Conservation (phyloP, 805 yeast species). For the Candida broadrunensis region DNA sequence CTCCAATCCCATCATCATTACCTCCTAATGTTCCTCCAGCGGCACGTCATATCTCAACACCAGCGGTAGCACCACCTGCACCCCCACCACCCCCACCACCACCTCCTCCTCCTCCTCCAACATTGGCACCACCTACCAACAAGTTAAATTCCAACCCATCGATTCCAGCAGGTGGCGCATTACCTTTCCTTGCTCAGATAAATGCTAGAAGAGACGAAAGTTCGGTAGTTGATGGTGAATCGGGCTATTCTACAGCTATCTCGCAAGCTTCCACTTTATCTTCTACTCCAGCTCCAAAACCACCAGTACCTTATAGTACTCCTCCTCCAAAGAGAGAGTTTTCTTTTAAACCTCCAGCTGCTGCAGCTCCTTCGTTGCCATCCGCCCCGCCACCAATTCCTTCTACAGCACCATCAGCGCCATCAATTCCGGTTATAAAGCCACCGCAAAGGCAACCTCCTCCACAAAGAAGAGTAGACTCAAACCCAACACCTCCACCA, state of each 20-base stretch:
- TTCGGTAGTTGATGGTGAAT: conserved; percentile 39
- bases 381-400: conserved; percentile 8
- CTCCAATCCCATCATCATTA: conserved; percentile 10
- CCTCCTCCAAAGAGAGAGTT: conserved; percentile 3
- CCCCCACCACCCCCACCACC: conserved; percentile 12
- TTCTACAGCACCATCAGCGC: conserved; percentile 9
- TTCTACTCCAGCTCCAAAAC: conserved; percentile 14
- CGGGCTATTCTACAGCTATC: conserved; percentile 12
- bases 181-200: conserved; percentile 60
- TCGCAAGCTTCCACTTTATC: conserved; percentile 11
- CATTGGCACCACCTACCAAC: conserved; percentile 4
- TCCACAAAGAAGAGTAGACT: conserved; percentile 10
- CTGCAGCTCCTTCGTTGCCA: conserved; percentile 8
- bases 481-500: conserved; percentile 14
- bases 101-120: conserved; percentile 5
- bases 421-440: conserved; percentile 13
- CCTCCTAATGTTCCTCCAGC: conserved; percentile 12
- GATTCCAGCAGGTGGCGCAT: conserved; percentile 32
- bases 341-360: conserved; percentile 3
- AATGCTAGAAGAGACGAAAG: conserved; percentile 53
- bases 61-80: conserved; percentile 9
- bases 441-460: conserved; percentile 11
- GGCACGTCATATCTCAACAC: conserved; percentile 10
- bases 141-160: conserved; percentile 12
- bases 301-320: conserved; percentile 9